phyloP scores from a whole-genome alignment of 192 early-diverging fungal species.

The Linnemannia hyalina region DNA sequence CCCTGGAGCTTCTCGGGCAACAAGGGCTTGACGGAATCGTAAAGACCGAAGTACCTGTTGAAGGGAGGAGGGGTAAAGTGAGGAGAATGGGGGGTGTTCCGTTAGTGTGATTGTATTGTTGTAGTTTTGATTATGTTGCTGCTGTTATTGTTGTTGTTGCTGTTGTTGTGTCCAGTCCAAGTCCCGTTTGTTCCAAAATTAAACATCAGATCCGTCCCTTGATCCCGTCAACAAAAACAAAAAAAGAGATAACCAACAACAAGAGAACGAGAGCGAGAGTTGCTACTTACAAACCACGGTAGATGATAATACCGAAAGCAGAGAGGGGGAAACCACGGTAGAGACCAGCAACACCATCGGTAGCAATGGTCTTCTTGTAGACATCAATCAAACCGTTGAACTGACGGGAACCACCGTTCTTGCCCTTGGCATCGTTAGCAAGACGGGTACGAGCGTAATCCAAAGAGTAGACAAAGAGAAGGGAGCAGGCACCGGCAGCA shows the following conservation, averaged over 20 bases:
- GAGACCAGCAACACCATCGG: slow-evolving; percentile 93
- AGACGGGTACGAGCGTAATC: slow-evolving; percentile 99
- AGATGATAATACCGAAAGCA: slow-evolving; percentile 56
- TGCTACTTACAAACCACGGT: slow-evolving; percentile 51
- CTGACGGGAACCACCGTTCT: slow-evolving; percentile 90
- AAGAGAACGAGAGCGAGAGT: not conserved
- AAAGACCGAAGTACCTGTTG: slow-evolving; percentile 76
- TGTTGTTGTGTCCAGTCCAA: not conserved
- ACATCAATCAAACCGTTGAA: slow-evolving; percentile 94
- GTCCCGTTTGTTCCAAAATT: slow-evolving; percentile 1
- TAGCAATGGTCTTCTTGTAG: slow-evolving; percentile 86
- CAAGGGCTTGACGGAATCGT: slow-evolving; percentile 68
- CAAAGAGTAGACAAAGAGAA: slow-evolving; percentile 94
- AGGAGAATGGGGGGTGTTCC: not conserved
- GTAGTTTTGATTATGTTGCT: not conserved
- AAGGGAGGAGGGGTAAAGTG: not conserved
- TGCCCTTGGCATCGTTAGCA: slow-evolving; percentile 88
- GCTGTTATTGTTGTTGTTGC: not conserved
- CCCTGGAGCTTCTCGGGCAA: slow-evolving; percentile 50
- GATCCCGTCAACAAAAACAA: not conserved
- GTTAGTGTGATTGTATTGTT: not conserved
- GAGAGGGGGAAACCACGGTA: slow-evolving; percentile 83
- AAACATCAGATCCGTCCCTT: not conserved
- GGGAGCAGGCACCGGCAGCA: slow-evolving; percentile 81
- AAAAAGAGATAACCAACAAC: not conserved